phyloP scores from a whole-genome alignment of 1,284 basidiomycete species.

The Trametes hirsuta region DNA sequence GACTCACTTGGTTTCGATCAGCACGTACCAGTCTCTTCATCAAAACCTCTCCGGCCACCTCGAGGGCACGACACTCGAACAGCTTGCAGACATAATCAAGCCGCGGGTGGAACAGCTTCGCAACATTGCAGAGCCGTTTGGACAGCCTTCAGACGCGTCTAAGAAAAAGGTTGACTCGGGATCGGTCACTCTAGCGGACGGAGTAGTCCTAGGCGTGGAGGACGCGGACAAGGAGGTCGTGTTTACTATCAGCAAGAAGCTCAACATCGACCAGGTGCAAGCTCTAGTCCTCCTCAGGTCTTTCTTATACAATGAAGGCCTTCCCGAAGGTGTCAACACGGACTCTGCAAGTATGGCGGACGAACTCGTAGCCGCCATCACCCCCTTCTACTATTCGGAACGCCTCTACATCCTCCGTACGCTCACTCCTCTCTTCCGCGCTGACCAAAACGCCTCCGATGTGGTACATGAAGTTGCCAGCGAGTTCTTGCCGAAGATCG shows the following conservation, averaged over 20 bases:
- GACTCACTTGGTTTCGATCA: slow-evolving; percentile 29
- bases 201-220: slow-evolving; percentile 61
- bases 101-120: slow-evolving; percentile 60
- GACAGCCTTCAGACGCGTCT: slow-evolving; percentile 67
- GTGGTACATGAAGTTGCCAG: slow-evolving; percentile 57
- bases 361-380: slow-evolving; percentile 71
- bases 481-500: slow-evolving; percentile 58
- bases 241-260: slow-evolving; percentile 68
- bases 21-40: slow-evolving; percentile 71
- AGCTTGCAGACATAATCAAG: slow-evolving; percentile 58
- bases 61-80: slow-evolving; percentile 57
- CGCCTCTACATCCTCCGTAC: slow-evolving; percentile 68
- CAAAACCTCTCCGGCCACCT: slow-evolving; percentile 58
- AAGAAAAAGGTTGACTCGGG: slow-evolving; percentile 67
- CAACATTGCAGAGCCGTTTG: slow-evolving; percentile 62
- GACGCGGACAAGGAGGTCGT: slow-evolving; percentile 69
- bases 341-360: slow-evolving; percentile 52
- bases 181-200: slow-evolving; percentile 66
- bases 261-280: slow-evolving; percentile 78
- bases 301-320: slow-evolving; percentile 79
- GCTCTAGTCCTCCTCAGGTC: slow-evolving; percentile 73
- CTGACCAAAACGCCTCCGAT: slow-evolving; percentile 59
- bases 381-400: slow-evolving; percentile 81
- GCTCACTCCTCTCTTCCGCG: slow-evolving; percentile 65
- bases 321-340: slow-evolving; percentile 52